Base-by-base conservation (phyloP, 768 basidiomycete genomes). In the Xerocomus spinulosus region DNA sequence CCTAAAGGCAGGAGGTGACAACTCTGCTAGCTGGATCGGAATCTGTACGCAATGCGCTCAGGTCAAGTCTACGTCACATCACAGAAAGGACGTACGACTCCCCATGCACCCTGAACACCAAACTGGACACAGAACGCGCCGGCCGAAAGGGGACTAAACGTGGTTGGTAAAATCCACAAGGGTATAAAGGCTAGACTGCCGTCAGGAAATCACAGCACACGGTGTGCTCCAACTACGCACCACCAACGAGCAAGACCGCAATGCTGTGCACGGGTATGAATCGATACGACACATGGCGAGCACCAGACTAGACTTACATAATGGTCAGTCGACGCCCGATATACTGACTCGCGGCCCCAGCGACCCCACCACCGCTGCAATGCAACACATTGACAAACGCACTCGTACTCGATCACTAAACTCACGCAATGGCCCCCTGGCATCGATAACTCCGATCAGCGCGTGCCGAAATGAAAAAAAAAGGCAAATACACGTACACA, bases 21-120 rank as follows among this genome's bases (percentile, higher is more conserved):
- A 76, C 66, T 95, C 92, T 12, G 81, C 76, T 18, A 94, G 73
- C 64, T 85, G 86, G 57, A 92, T 85, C 2, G 91, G 90, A 63
- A 81, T 76, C 74, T 73, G 43, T 20, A 8, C 4, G 23, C 26
- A 28, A 28, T 17, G n/a, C 9, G 10, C 34, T 13, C 3, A 10
- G 20, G 23, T 51, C 17, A 41, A 36, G 21, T 30, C 23, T 3
- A 37, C 13, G 33, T 3, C 17, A 18, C 12, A 15, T 2, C 14
- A 25, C n/a, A 10, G 13, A 3, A 21, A 41, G 18, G 12, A 74
- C 85, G 56, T 61, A 89, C 86, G 7, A 90, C 82, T 63, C 88
- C 89, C 87, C 88, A 92, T 26, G 89, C 91, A 4, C 90, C 91
- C 61, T 95, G 92, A 2, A 94, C 88, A 43, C 88, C 88, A 53